Evolutionary conservation across 2,329 filamentous ascomycete species (phyloP), one percentile per base, ranked within the genome.

Genomic region (Colletotrichum sp.): DNA sequence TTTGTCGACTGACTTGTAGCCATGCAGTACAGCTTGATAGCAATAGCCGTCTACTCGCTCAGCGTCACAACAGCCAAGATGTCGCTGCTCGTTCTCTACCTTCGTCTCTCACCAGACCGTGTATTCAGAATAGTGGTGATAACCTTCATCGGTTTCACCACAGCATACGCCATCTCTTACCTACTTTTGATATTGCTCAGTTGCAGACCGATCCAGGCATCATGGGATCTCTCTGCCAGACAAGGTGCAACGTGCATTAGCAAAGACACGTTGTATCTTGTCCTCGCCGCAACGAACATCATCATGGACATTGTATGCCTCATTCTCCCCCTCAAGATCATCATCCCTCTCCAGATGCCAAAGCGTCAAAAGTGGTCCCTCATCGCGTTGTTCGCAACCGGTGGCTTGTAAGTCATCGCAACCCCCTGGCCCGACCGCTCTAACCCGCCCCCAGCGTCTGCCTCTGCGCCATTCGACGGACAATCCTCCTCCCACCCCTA

Each of bases 111-210:
- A 83, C 82, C 82, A 2, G 78, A 79, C 7, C 80, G 78, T 21
- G 79, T 79, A 49, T 83, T 84, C 72, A 82, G 81, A 10, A 80
- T 77, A 34, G 77, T 83, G n/a, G 82, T 84, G 16, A 65, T 81
- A 24, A 67, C 79, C 8, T 78, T 85, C 30, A 81, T 80, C 2
- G 75, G 72, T 12, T 32, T 85, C 34, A 81, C 85, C 36, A 78
- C 80, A 16, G 52, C 82, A 26, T 82, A 82, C 70, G 78, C 80
- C 12, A 76, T 85, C 28, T 77, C 84, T 6, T 76, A 73, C 28
- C 32, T 60, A 6, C 49, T 73, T 12, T 44, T 73, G 4, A 64
- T 87, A 10, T 77, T 79, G 8, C 28, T 77, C 28, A 34, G 76
- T 32, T 77, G 76, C 36, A 39, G 64, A 2, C 76, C 76, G 2